Conservation (phyloP, 139 green algal genomes). For the Tetraselmis striata region DNA sequence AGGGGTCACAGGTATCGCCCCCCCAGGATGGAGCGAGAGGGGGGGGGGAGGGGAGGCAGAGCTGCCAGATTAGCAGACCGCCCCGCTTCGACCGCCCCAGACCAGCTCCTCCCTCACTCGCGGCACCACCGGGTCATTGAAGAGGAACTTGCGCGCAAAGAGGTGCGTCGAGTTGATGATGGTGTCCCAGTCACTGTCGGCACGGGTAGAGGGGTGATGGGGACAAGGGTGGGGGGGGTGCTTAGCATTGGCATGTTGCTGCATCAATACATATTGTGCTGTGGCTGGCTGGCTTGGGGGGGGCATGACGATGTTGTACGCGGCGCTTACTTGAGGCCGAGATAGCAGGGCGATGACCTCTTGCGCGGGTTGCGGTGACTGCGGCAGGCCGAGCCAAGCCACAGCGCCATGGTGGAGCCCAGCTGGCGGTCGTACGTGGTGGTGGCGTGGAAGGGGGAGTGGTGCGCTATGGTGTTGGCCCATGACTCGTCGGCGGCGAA, state of each 20-base stretch:
- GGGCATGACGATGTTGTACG: too few species aligned
- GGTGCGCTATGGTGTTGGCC: neutral
- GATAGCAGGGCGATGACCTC: neutral
- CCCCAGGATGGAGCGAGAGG: too few species aligned
- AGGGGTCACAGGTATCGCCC: too few species aligned
- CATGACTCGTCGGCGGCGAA: neutral
- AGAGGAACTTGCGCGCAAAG: neutral
- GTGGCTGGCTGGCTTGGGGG: too few species aligned
- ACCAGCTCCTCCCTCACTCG: neutral
- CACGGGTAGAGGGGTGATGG: too few species aligned
- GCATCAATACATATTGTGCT: too few species aligned
- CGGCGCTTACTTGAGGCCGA: neutral
- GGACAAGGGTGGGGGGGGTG: too few species aligned
- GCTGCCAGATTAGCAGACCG: too few species aligned
- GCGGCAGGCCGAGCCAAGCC: neutral
- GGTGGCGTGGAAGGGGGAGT: neutral
- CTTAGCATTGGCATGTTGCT: too few species aligned
- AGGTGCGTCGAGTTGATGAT: neutral
- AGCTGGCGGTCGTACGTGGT: neutral
- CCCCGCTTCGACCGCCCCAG: too few species aligned
- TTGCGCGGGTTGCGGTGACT: neutral
- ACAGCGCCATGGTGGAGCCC: neutral
- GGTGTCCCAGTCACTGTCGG: neutral
- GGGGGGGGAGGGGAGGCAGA: too few species aligned
- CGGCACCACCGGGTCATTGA: neutral